Base-by-base conservation (phyloP, 139 green algal genomes). In the Tetradesmus obliquus region DNA sequence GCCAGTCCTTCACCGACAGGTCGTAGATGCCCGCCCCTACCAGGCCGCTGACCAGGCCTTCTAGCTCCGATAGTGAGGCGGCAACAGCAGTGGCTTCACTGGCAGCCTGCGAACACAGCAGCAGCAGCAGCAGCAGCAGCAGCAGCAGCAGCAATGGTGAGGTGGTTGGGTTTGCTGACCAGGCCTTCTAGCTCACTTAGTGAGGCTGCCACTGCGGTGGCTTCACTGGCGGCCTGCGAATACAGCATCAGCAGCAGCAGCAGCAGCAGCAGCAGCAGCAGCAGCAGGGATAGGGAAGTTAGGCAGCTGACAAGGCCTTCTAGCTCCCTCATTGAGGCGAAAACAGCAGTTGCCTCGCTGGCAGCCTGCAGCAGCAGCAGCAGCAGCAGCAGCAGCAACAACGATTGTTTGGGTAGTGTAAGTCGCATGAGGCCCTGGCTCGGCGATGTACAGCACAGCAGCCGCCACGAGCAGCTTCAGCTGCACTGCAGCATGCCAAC, bases 171-270 rank as follows among this genome's bases (percentile, higher is more conserved):
- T n/a, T n/a, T n/a, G 12, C 24, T 79, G 15, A 94, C 84, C 82
- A 93, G 76, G 0, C 71, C 86, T 58, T 92, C 55, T 45, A 94
- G 92, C 90, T 94, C 92, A 54, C 32, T 22, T 5, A 94, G 24
- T 0, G 84, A 84, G 10, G 72, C 87, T 1, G 17, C 51, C 8
- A 92, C 88, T 5, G 62, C 80, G 1, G 58, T 53, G 2, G 55
- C 51, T 22, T 60, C 55, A 15, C 72, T 81, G 19, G 72, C 20
- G 5, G 72, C 72, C 22, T 45, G 69, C 69, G 19, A 8, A 5
- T 5, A 8, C 69, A 79, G 69, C 69, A 79, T 6, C 6, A 19
- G 9, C 69, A 79, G 60, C 60, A 71, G 8, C 60, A 71, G 60
- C 60, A 71, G 60, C 60, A 71, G n/a, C n/a, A n/a, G n/a, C n/a